Percentiles rank a stretch among this genome's conserved stretches.
Conservation (phyloP, 441 rosid species). For the Dalechampia spathulata region DNA sequence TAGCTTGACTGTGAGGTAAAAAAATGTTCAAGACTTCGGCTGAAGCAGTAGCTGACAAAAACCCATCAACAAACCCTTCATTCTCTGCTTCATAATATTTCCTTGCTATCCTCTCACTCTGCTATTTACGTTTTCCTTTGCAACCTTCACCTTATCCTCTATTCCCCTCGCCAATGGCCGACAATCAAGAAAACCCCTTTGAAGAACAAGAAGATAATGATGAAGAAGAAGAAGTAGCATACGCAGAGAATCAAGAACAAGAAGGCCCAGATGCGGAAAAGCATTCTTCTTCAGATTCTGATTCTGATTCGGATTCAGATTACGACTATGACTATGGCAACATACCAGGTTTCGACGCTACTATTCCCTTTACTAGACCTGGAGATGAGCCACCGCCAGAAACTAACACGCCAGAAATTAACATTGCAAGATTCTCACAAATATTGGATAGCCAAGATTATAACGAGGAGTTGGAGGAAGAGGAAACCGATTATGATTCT, state of each 20-base stretch:
- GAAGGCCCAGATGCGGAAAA: constrained; percentile 23
- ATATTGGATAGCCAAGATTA: constrained; percentile 30
- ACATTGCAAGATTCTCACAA: constrained; percentile 35
- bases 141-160: neutral
- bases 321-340: constrained; percentile 30
- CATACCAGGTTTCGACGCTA: constrained; percentile 6
- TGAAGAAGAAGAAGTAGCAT: neutral
- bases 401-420: constrained; percentile 38
- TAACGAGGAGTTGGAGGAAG: constrained; percentile 38
- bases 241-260: too few relatives aligned
- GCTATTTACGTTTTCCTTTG: neutral
- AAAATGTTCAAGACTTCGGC: too few relatives aligned
- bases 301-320: constrained; percentile 40
- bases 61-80: neutral
- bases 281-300: constrained; percentile 19
- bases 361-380: constrained; percentile 28
- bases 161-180: constrained; percentile 7
- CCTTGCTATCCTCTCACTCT: too few relatives aligned
- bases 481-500: constrained; percentile 24
- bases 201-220: neutral
- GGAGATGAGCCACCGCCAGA: constrained; percentile 36
- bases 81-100: neutral
- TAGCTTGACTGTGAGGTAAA: too few relatives aligned
- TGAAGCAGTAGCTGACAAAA: constrained; percentile 7
- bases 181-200: neutral